Evolutionary conservation across 352 stramenopile genomes (phyloP).

Genomic region (Globisporangium heterothallicum): DNA sequence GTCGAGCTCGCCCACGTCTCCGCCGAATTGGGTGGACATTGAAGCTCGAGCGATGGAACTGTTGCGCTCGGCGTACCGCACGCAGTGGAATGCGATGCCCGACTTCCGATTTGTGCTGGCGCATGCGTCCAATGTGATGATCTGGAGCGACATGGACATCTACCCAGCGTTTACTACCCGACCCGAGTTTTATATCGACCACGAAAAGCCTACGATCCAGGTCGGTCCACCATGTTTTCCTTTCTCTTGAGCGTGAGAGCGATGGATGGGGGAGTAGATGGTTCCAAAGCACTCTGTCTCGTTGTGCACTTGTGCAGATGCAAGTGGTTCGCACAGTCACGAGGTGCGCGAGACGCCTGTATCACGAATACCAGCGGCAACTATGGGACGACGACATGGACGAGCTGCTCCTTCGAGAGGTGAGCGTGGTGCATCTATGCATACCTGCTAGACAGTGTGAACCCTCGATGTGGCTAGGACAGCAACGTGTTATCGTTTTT

Average conservation of each 20-base stretch:
- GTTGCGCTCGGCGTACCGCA: slow-evolving; percentile 57
- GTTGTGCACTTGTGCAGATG: slow-evolving; percentile 33
- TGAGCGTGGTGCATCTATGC: slow-evolving; percentile 6
- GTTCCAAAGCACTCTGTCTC: background rate
- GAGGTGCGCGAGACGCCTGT: slow-evolving; percentile 51
- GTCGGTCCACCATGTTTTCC: slow-evolving; percentile 11
- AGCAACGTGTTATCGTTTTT: background rate
- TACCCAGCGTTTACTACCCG: slow-evolving; percentile 62
- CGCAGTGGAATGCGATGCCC: slow-evolving; percentile 52
- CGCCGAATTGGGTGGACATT: slow-evolving; percentile 32
- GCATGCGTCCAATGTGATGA: slow-evolving; percentile 72
- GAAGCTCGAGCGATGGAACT: slow-evolving; percentile 45
- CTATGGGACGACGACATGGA: slow-evolving; percentile 72
- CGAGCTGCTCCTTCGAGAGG: slow-evolving; percentile 30
- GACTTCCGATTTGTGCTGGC: slow-evolving; percentile 52
- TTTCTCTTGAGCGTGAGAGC: no score
- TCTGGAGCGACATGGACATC: slow-evolving; percentile 72
- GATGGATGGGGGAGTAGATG: no score
- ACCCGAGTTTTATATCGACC: slow-evolving; percentile 45
- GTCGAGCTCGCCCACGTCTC: no score
- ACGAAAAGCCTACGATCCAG: slow-evolving; percentile 54
- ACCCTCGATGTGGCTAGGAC: no score
- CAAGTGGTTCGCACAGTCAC: slow-evolving; percentile 67
- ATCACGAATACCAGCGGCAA: slow-evolving; percentile 74
- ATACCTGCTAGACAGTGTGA: background rate